Base-by-base conservation (phyloP, 176 grass and related monocot species). In the Zoysia pacifica region DNA sequence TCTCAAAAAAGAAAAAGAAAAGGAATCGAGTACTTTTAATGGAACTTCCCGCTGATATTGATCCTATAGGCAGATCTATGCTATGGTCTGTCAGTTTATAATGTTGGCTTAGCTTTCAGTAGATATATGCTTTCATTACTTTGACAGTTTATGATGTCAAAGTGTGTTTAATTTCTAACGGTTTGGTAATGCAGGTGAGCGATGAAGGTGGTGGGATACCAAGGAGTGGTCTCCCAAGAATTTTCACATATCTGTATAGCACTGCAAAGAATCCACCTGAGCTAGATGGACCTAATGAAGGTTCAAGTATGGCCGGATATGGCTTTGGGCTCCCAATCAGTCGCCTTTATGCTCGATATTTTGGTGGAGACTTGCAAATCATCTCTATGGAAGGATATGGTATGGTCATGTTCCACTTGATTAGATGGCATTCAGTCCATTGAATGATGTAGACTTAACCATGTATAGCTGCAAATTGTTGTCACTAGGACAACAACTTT, bases 371-470 rank as follows among this genome's bases (percentile, higher is more conserved):
- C 80, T 66, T 97, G 73, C 89, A 97, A 80, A 90, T 94, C 52
- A 92, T 94, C 19, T 97, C 94, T 9, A 90, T 92, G 85, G 91
- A 97, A 94, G 94, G 91, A 90, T 97, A 94, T 67, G 91, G 81
- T 92, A 74, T 79, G 65, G 6, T 63, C 41, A 55, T 69, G 16
- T 41, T 53, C 9, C 47, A 62, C 16, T 82, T 54, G 39, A 28
- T 72, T 69, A 48, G 44, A 11, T 44, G 35, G 58, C 48, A 58
- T 64, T 10, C 3, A 11, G 18, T 64, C 37, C 40, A 16, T 48
- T 1, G 16, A 62, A 71, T 4, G 8, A 15, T 77, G 4, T 82
- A 65, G 38, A 42, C 11, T 20, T 28, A 28, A 43, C 20, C 62
- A 56, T 80, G 28, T 47, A 62, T 39, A 13, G 60, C 16, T 66